phyloP scores from a whole-genome alignment of 352 stramenopile genomes.

The Globisporangium barbulae region DNA sequence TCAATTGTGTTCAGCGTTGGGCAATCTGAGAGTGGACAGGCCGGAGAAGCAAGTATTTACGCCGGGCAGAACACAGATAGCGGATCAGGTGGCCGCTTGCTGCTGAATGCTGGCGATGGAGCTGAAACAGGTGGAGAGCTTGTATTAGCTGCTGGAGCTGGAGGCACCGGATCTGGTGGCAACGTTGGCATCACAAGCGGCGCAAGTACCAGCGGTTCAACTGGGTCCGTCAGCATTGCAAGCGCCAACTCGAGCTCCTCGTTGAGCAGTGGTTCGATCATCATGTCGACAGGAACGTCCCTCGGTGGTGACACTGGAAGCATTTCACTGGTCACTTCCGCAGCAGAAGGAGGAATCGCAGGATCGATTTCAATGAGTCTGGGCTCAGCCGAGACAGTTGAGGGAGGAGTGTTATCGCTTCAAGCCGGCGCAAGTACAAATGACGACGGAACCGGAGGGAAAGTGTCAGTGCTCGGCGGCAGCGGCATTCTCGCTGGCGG shows the following conservation, averaged over 20 bases:
- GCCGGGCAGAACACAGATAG: constrained; percentile 19
- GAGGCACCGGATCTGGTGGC: constrained; percentile 17
- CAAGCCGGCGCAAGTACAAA: constrained; percentile 25
- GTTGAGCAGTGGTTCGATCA: constrained; percentile 28
- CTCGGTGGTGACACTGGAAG: constrained; percentile 27
- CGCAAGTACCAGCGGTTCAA: constrained; percentile 18
- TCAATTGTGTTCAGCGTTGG: constrained; percentile 26
- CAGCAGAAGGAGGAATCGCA: constrained; percentile 25
- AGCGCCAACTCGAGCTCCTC: constrained; percentile 23
- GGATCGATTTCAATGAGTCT: constrained; percentile 30
- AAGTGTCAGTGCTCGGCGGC: constrained; percentile 20
- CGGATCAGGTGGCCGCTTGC: constrained; percentile 17
- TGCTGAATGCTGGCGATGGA: constrained; percentile 18
- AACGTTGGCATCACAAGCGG: constrained; percentile 24
- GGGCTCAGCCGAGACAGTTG: constrained; percentile 21
- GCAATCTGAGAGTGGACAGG: constrained; percentile 15
- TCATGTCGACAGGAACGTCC: constrained; percentile 26
- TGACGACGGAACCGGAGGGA: constrained; percentile 24
- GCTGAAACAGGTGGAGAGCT: constrained; percentile 20
- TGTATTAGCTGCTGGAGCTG: constrained; percentile 19
- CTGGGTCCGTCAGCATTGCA: constrained; percentile 24
- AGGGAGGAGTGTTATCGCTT: constrained; percentile 25
- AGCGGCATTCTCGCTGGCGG: constrained; percentile 20
- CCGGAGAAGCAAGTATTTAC: constrained; percentile 19
- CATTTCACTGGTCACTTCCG: constrained; percentile 27